These are phyloP conservation scores for Rhododendron henanense DNA, from an alignment of 148 eudicot genomes.

Conservation along the genomic window DNA sequence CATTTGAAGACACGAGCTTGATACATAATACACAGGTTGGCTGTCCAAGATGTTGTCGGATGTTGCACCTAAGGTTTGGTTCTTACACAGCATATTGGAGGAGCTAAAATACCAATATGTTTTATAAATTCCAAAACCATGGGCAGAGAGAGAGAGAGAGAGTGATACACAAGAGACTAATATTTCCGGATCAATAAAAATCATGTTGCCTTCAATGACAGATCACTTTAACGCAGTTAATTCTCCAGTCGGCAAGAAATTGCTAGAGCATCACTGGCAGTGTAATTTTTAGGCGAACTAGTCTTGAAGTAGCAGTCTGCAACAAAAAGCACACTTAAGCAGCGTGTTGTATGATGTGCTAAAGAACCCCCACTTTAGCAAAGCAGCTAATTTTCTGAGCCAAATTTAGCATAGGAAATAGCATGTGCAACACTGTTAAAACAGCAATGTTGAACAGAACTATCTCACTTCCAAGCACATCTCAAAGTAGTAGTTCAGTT, in stretches of 20 bases:
- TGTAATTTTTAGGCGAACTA: background rate
- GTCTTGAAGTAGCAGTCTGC: background rate
- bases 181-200: background rate
- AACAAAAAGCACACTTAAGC: background rate
- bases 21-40: background rate
- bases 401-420: background rate
- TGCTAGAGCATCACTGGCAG: background rate
- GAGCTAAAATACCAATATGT: background rate
- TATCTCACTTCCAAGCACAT: background rate
- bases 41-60: background rate
- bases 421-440: background rate
- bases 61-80: background rate
- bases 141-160: background rate
- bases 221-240: background rate
- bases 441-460: background rate
- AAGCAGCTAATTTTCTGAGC: background rate
- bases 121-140: background rate
- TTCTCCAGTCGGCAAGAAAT: background rate
- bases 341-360: background rate
- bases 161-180: background rate
- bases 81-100: background rate
- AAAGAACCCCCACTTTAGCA: background rate
- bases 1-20: background rate
- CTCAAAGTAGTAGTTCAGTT: background rate
- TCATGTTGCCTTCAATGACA: background rate